Conservation (phyloP, 768 basidiomycete species). For the Phylloporus sp. region DNA sequence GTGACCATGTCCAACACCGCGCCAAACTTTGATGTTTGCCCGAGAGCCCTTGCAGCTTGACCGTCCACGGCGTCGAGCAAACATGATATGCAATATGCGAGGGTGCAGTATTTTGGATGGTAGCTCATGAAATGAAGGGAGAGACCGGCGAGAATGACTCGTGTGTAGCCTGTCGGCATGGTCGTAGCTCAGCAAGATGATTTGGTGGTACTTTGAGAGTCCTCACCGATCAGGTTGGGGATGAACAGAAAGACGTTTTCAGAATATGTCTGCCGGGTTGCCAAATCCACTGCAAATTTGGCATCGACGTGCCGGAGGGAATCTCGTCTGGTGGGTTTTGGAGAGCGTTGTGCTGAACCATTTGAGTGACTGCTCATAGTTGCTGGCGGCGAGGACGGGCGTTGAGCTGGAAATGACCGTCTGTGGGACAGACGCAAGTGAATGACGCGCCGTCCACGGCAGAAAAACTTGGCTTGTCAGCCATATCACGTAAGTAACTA, state of each 20-base stretch:
- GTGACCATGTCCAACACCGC: constrained; percentile 99
- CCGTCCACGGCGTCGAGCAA: constrained; percentile 95
- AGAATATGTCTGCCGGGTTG: constrained; percentile 77
- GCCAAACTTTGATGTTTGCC: constrained; percentile 94
- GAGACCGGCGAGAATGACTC: constrained; percentile 84
- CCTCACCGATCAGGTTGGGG: constrained; percentile 90
- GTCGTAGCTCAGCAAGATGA: constrained; percentile 1
- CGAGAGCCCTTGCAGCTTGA: constrained; percentile 79
- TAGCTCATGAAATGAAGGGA: constrained; percentile 92
- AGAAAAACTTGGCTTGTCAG: constrained; percentile 13
- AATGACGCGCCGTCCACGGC: no score
- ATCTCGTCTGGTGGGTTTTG: constrained; percentile 33
- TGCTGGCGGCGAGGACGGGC: constrained; percentile 2
- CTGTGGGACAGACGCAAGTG: no score
- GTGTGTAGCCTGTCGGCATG: constrained; percentile 65
- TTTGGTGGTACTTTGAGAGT: background rate
- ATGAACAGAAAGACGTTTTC: constrained; percentile 98
- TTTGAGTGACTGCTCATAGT: constrained; percentile 25
- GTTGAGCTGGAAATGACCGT: constrained; percentile 16
- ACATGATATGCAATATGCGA: constrained; percentile 86
- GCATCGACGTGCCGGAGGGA: constrained; percentile 75
- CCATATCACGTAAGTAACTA: constrained; percentile 23
- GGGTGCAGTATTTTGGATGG: constrained; percentile 88
- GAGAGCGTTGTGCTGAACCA: constrained; percentile 30
- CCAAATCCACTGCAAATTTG: constrained; percentile 81